Evolutionary conservation across 352 stramenopile genomes (phyloP).

Genomic region (Globisporangium heterothallicum): DNA sequence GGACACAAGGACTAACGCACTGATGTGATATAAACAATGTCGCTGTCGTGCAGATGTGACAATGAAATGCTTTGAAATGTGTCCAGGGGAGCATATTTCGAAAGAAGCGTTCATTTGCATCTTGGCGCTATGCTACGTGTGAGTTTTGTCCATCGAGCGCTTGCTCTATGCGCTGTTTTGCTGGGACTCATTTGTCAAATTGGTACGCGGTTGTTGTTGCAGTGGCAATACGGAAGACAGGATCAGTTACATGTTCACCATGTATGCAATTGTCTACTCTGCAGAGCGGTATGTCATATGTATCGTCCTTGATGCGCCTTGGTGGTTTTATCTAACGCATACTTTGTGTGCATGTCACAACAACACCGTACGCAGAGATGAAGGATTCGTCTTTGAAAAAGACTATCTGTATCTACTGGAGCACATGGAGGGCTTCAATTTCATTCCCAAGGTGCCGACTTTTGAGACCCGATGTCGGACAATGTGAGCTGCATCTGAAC

Average conservation of each 20-base stretch:
- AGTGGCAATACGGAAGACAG: slow-evolving; percentile 84
- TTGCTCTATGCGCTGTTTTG: neutral
- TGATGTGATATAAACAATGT: too few species aligned
- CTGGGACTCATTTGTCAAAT: neutral
- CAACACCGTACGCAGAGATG: slow-evolving; percentile 22
- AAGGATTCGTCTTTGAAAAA: slow-evolving; percentile 59
- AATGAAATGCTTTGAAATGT: slow-evolving; percentile 59
- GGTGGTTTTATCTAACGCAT: neutral
- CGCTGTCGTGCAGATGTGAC: slow-evolving; percentile 45
- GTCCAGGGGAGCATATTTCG: slow-evolving; percentile 48
- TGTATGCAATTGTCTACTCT: slow-evolving; percentile 77
- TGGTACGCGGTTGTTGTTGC: neutral
- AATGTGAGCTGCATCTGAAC: neutral
- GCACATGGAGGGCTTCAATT: slow-evolving; percentile 55
- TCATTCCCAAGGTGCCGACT: slow-evolving; percentile 49
- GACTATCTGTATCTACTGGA: slow-evolving; percentile 69
- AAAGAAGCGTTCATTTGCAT: slow-evolving; percentile 74
- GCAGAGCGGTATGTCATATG: slow-evolving; percentile 38
- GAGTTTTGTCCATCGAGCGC: slow-evolving; percentile 6
- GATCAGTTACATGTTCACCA: slow-evolving; percentile 85
- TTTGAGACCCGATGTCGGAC: neutral
- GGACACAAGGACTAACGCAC: too few species aligned
- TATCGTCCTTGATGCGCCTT: neutral
- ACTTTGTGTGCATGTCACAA: neutral
- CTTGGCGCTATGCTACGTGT: slow-evolving; percentile 73